Percentiles rank a stretch among this genome's conserved stretches.
These are phyloP conservation scores for Talaromyces sp. DNA, from an alignment of 2,329 filamentous ascomycete species.

Conservation along the genomic window DNA sequence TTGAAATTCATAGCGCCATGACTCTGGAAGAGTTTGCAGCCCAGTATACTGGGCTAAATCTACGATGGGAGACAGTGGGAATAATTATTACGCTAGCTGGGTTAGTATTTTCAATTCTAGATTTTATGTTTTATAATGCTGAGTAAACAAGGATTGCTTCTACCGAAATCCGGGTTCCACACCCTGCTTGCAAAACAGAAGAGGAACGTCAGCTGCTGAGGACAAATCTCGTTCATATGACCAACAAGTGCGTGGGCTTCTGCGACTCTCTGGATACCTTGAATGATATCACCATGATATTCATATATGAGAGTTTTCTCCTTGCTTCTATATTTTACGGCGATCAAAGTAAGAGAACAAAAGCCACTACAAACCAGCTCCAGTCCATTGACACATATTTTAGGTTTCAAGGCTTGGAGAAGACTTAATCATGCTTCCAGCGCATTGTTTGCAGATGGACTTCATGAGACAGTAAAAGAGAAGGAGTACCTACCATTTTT, in stretches of 20 bases:
- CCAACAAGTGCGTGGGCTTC: constrained; percentile 16
- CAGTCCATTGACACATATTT: not conserved
- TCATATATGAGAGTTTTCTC: constrained; percentile 17
- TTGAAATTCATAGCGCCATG: constrained; percentile 12
- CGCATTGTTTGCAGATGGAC: constrained; percentile 15
- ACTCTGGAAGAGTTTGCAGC: constrained; percentile 12
- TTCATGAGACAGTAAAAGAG: constrained; percentile 16
- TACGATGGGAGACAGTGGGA: constrained; percentile 17
- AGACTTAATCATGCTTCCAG: constrained; percentile 15
- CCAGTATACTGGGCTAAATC: constrained; percentile 12
- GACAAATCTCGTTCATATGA: constrained; percentile 15
- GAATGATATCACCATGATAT: constrained; percentile 17
- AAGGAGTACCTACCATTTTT: constrained; percentile 12
- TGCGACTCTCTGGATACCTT: constrained; percentile 16
- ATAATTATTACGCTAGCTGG: constrained; percentile 13
- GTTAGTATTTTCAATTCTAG: not conserved
- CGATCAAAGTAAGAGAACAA: constrained; percentile 11
- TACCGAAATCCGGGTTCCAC: constrained; percentile 14
- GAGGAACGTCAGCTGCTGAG: constrained; percentile 16
- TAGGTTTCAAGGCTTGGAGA: constrained; percentile 18
- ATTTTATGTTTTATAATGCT: not conserved
- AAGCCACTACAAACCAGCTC: not conserved
- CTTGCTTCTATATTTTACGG: constrained; percentile 16
- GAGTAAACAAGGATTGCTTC: constrained; percentile 7
- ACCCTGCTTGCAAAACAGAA: constrained; percentile 15